Evolutionary conservation across 805 yeast genomes (phyloP).

Genomic region (Zygoascus bituminiphila): DNA sequence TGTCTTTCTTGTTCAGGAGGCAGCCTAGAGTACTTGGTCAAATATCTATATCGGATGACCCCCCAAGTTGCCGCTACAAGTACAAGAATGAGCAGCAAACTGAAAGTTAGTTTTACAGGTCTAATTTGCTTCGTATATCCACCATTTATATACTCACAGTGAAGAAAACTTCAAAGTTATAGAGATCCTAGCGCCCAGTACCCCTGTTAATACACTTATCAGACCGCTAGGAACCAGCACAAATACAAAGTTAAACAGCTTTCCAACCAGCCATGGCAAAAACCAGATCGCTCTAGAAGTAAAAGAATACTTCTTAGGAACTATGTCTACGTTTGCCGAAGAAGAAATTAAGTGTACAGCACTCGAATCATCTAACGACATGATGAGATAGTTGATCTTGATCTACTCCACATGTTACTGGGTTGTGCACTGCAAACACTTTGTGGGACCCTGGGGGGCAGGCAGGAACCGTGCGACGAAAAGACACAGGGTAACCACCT

Average conservation of each 20-base stretch:
- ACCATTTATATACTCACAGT: conserved; percentile 33
- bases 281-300: background rate
- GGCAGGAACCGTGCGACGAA: no score
- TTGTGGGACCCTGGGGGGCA: no score
- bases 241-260: conserved; percentile 3
- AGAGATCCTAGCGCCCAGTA: conserved; percentile 40
- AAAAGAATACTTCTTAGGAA: background rate
- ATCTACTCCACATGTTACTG: no score
- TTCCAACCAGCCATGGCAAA: conserved; percentile 1
- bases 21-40: conserved; percentile 54
- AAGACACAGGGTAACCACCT: no score
- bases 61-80: conserved; percentile 35
- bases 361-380: no score
- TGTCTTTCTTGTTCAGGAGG: conserved; percentile 39
- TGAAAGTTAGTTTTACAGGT: background rate
- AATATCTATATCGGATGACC: conserved; percentile 51
- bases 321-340: no score
- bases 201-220: conserved; percentile 12
- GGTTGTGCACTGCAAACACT: no score
- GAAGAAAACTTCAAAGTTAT: conserved; percentile 37
- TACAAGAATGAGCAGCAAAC: conserved; percentile 20
- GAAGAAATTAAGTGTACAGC: no score
- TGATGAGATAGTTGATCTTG: no score
- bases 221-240: conserved; percentile 25
- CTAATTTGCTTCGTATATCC: conserved; percentile 3